Base-by-base conservation (phyloP, 2,329 filamentous ascomycete species). In the Neophaeococcomyces aloes region DNA sequence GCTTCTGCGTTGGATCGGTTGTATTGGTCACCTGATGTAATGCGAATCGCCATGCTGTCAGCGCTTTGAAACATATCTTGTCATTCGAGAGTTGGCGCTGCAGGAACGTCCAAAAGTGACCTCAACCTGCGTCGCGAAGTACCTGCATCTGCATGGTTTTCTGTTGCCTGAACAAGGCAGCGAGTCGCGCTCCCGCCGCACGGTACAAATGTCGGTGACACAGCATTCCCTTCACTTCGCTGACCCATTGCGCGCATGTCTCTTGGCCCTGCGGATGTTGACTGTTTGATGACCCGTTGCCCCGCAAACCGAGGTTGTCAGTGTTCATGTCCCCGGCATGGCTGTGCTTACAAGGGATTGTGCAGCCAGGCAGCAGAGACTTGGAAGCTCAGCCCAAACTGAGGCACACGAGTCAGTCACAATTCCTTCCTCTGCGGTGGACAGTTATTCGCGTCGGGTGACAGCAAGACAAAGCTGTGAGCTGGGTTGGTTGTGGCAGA, bases 301-400 rank as follows among this genome's bases (percentile, higher is more conserved):
- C 38, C 38, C n/a, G 18, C n/a, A 18, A 41, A 29, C 38, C 38
- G 38, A 33, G 38, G 38, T 32, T 41, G 38, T 31, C 29, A 11
- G 29, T 41, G 38, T 32, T 17, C n/a, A 14, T 19, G 18, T n/a
- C 34, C 29, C 17, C 29, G 36, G 19, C 19, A 4, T 38, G 36
- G 7, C 31, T 13, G n/a, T 14, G n/a, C n/a, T 33, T 5, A 33
- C 31, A 6, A 14, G 31, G 6, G 7, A 7, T 14, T 33, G 31
- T 33, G 13, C n/a, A 5, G 31, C 31, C 18, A 15, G n/a, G 5
- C 5, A n/a, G 8, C 7, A 8, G 29, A 30, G 29, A 30, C 8
- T 30, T 30, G 7, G 29, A 30, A 30, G 21, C 37, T 18, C 7
- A 29, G 25, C 37, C 37, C 37, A 39, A 39, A 14, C n/a, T 39